Conservation (phyloP, 371 early-diverging fungal species). For the Haplosporangium sp. region DNA sequence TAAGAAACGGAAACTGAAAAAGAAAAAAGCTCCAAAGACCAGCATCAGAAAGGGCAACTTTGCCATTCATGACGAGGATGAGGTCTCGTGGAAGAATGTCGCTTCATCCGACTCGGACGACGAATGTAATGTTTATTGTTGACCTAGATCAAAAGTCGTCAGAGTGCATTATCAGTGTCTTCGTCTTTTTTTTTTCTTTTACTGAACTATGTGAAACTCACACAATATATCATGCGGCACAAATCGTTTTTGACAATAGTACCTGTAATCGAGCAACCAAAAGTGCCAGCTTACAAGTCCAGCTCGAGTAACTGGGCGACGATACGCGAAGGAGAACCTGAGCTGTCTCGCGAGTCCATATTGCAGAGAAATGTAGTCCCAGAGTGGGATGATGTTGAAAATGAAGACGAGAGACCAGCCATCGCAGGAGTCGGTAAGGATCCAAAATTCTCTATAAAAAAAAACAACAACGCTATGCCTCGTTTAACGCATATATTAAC, state of each 20-base stretch:
- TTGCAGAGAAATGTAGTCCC: slow-evolving; percentile 43
- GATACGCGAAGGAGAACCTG: slow-evolving; percentile 58
- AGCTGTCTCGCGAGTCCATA: slow-evolving; percentile 28
- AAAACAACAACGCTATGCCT: too few species aligned
- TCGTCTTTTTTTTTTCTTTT: background rate
- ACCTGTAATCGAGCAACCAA: slow-evolving; percentile 33
- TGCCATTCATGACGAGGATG: slow-evolving; percentile 71
- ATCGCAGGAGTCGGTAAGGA: slow-evolving; percentile 58
- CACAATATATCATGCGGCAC: too few species aligned
- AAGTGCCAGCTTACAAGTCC: slow-evolving; percentile 50
- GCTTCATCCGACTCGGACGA: slow-evolving; percentile 34
- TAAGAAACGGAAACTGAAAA: slow-evolving; percentile 60
- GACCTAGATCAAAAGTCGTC: background rate
- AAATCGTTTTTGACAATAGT: slow-evolving; percentile 4
- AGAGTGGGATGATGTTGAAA: slow-evolving; percentile 60
- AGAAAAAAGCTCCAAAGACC: slow-evolving; percentile 37
- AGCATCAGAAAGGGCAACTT: slow-evolving; percentile 60
- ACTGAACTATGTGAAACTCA: background rate
- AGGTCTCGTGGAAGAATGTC: slow-evolving; percentile 58
- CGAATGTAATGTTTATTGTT: slow-evolving; percentile 15
- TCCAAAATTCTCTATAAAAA: background rate
- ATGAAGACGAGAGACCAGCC: slow-evolving; percentile 62
- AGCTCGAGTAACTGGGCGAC: slow-evolving; percentile 60
- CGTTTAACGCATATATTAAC: too few species aligned
- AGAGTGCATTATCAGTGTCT: background rate